Percentiles rank a stretch among this genome's conserved stretches.
Conservation (phyloP, 176 grass and related monocot genomes). For the Coix lacrymajobi region DNA sequence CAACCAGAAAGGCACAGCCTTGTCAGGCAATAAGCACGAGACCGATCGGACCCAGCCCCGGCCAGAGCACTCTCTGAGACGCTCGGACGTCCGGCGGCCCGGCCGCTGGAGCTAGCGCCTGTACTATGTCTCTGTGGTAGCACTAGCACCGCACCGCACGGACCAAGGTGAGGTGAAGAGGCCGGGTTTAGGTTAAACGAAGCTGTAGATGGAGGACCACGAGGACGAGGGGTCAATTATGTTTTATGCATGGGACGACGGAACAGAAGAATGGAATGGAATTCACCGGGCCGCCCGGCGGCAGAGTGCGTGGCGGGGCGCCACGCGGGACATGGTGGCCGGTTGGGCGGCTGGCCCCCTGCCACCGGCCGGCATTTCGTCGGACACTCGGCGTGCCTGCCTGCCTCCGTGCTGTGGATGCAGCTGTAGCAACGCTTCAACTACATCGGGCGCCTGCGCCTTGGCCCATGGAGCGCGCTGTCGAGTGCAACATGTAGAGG, state of each 20-base stretch:
- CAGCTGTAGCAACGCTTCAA: too few species aligned
- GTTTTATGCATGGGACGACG: neutral
- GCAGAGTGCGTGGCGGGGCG: neutral
- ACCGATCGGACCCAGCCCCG: neutral
- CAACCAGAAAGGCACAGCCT: conserved; percentile 17
- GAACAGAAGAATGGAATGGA: neutral
- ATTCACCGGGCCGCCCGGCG: neutral
- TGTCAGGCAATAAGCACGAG: neutral
- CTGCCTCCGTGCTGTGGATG: neutral
- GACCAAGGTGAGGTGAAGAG: neutral
- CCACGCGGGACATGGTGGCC: neutral
- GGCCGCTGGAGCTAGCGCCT: too few species aligned
- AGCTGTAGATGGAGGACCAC: neutral
- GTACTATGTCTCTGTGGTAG: too few species aligned
- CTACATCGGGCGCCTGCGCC: neutral
- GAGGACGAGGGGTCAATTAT: neutral
- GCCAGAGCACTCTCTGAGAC: neutral
- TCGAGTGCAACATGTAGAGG: neutral
- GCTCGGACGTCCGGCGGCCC: neutral
- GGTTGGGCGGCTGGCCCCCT: neutral
- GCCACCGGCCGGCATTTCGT: conserved; percentile 1
- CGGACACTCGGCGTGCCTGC: conserved; percentile 5
- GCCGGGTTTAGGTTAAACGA: neutral
- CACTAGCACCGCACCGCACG: neutral
- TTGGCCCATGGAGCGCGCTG: too few species aligned